Evolutionary conservation across 2,329 filamentous ascomycete species (phyloP).

Genomic region (Claviceps quebecensis): DNA sequence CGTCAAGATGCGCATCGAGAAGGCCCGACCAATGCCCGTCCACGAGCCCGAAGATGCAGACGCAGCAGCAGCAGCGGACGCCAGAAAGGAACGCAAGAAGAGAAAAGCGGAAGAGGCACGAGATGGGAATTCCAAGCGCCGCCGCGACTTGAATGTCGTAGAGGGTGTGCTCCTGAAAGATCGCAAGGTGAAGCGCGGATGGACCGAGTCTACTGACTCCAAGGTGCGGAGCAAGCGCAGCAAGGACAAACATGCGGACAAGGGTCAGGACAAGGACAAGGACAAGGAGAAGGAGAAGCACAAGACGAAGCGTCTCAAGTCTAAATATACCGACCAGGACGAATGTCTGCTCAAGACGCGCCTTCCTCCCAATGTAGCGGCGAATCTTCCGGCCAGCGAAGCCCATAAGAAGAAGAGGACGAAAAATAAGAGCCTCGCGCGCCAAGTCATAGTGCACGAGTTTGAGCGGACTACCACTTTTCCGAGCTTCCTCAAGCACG

Average conservation of each 20-base stretch:
- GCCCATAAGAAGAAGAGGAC: constrained; percentile 43
- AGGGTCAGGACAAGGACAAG: constrained; percentile 30
- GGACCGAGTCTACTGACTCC: constrained; percentile 55
- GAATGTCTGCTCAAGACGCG: constrained; percentile 79
- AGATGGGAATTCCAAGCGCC: constrained; percentile 31
- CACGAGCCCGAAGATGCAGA: neutral
- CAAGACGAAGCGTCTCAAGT: constrained; percentile 47
- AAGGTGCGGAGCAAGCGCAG: constrained; percentile 34
- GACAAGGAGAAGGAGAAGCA: constrained; percentile 36
- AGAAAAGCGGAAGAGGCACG: constrained; percentile 11
- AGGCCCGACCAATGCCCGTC: constrained; percentile 37
- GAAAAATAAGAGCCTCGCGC: constrained; percentile 15
- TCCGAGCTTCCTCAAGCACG: constrained; percentile 61
- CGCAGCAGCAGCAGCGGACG: neutral
- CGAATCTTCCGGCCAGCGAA: constrained; percentile 27
- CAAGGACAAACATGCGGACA: constrained; percentile 32
- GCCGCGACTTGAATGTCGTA: constrained; percentile 36
- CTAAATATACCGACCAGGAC: constrained; percentile 65
- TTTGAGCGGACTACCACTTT: constrained; percentile 76
- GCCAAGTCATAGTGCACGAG: constrained; percentile 66
- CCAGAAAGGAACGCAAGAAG: constrained; percentile 12
- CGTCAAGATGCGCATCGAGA: constrained; percentile 70
- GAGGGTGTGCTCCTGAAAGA: constrained; percentile 58
- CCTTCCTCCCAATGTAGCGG: constrained; percentile 38
- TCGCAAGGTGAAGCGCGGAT: constrained; percentile 75